A percentile compares a stretch with the other conserved stretches of the same genome.
phyloP scores from a whole-genome alignment of 306 rosid species.

The Quercus aquifolioides region DNA sequence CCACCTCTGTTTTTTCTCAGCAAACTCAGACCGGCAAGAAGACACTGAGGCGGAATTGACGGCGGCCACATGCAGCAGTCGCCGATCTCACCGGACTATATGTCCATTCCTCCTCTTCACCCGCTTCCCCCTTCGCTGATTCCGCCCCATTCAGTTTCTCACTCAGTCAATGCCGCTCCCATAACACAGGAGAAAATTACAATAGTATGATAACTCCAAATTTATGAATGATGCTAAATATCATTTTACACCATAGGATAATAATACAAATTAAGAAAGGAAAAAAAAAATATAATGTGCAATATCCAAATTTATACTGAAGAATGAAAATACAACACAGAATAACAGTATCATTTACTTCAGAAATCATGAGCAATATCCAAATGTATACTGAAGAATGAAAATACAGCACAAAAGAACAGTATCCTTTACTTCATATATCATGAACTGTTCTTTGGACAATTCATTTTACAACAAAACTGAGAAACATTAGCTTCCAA shows the following conservation, averaged over 20 bases:
- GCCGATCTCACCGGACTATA: no score
- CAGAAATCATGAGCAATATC: background rate
- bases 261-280: background rate
- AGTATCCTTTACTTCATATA: slow-evolving; percentile 11
- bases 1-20: no score
- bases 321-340: background rate
- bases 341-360: slow-evolving; percentile 2
- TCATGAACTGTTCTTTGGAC: background rate
- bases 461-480: background rate
- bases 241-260: background rate
- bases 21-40: no score
- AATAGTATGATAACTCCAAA: background rate
- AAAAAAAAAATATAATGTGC: no score
- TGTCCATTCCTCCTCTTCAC: no score
- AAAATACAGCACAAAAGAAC: background rate
- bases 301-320: background rate
- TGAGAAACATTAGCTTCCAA: background rate
- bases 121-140: no score
- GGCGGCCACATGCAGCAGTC: no score
- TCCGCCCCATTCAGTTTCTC: no score
- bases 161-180: no score
- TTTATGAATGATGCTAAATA: background rate
- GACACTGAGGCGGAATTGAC: no score
- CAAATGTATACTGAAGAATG: background rate
- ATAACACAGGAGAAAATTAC: background rate